Base-by-base conservation (phyloP, 306 rosid genomes). In the Vigna mungo region DNA sequence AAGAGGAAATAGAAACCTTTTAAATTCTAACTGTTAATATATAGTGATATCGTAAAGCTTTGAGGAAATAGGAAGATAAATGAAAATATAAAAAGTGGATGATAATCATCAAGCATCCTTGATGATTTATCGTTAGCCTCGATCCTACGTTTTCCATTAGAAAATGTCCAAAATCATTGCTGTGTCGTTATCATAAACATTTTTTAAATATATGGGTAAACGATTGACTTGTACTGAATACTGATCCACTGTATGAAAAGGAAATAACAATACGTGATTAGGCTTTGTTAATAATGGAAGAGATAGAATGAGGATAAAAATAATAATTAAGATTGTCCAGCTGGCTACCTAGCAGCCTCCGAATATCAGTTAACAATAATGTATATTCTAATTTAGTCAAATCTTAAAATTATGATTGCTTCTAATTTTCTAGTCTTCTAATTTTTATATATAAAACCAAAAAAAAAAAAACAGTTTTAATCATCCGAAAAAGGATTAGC, bases 101-200 rank as follows among this genome's bases (percentile, higher is more conserved):
- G 27, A 73, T 15, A 37, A 51, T 55, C 68, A 20, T 30, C 15
- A n/a, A 7, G 36, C 12, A 66, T 16, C 44, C 6, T 25, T 9
- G 58, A 69, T 59, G 65, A 46, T 75, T 52, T 60, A 27, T 5
- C 51, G 58, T 43, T 74, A 64, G 70, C 75, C 67, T 55, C 53
- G 32, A 37, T 63, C 48, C 32, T 67, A 74, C 81, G 74, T 62
- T 75, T 69, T 21, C 49, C 46, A 43, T 12, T 36, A 16, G 32
- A 44, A 69, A 52, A 79, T 75, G 6, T 2, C 37, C 47, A 32
- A 73, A 55, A 46, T 44, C 53, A 68, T 73, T 55, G 75, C 20
- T 25, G 53, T 65, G 49, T 79, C 44, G 39, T 21, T 17, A 71
- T 56, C 56, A 27, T 15, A 58, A 44, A 54, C 18, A 64, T 36